These are phyloP conservation scores for Dothideomycetes sp. DNA, from an alignment of 2,329 filamentous ascomycete species.

Conservation along the genomic window DNA sequence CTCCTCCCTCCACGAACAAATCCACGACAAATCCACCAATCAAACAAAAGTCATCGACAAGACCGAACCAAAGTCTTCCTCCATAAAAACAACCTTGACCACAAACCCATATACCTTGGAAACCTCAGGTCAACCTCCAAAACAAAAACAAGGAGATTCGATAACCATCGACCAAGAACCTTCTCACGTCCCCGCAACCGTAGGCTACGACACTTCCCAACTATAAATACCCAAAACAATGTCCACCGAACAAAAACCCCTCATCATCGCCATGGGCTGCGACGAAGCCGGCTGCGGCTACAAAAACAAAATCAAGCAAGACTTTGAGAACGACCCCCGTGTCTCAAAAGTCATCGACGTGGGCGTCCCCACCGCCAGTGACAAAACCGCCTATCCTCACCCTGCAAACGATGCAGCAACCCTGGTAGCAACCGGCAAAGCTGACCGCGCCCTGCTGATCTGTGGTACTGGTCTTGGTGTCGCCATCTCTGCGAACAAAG, in stretches of 20 bases:
- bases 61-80: conserved; percentile 26
- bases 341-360: conserved; percentile 65
- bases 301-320: conserved; percentile 67
- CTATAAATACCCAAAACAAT: conserved; percentile 17
- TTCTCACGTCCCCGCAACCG: conserved; percentile 17
- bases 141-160: conserved; percentile 15
- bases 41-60: conserved; percentile 28
- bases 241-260: conserved; percentile 26
- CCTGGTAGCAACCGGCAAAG: conserved; percentile 53
- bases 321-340: conserved; percentile 58
- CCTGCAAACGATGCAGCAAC: conserved; percentile 64
- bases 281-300: conserved; percentile 69
- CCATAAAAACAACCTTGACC: conserved; percentile 26
- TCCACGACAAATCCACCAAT: conserved; percentile 29
- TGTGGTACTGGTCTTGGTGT: conserved; percentile 83
- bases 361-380: conserved; percentile 54
- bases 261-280: conserved; percentile 55
- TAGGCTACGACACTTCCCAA: conserved; percentile 26
- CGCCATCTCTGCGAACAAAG: conserved; percentile 82
- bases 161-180: conserved; percentile 14
- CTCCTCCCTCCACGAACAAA: conserved; percentile 30
- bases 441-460: conserved; percentile 70
- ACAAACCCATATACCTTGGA: conserved; percentile 27
- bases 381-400: conserved; percentile 77
- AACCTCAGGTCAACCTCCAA: conserved; percentile 26